Evolutionary conservation across 495 filamentous ascomycete species (phyloP).

Genomic region (Tuber aestivum): DNA sequence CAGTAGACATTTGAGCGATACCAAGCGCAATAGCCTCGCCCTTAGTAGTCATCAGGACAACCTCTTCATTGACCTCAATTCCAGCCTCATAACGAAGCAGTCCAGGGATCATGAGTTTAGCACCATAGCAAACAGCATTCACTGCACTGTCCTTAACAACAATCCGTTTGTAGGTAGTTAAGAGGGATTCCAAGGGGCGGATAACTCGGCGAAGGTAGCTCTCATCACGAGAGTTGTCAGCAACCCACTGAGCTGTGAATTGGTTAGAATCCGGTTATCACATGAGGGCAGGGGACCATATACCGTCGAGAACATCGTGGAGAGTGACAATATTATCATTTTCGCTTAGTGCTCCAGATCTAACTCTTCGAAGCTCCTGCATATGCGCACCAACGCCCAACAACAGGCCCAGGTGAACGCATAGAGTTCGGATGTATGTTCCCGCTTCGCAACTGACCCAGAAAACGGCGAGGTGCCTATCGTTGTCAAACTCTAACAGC

Average conservation of each 20-base stretch:
- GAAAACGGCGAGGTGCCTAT: conserved; percentile 95
- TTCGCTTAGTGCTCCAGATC: conserved; percentile 92
- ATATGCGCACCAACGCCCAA: conserved; percentile 95
- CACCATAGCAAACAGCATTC: conserved; percentile 95
- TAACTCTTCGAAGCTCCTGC: conserved; percentile 93
- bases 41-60: conserved; percentile 97
- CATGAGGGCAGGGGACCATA: conserved; percentile 7
- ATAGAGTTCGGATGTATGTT: conserved; percentile 96
- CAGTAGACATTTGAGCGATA: conserved; percentile 91
- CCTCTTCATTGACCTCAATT: conserved; percentile 84
- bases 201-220: conserved; percentile 81
- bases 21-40: conserved; percentile 94
- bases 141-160: conserved; percentile 96
- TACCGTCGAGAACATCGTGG: conserved; percentile 79
- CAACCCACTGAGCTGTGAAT: conserved; percentile 70
- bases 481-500: conserved; percentile 94
- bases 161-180: conserved; percentile 86
- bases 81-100: conserved; percentile 80
- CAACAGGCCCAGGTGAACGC: conserved; percentile 88
- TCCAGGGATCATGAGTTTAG: conserved; percentile 96
- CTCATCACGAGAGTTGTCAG: conserved; percentile 88
- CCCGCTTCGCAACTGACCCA: conserved; percentile 99
- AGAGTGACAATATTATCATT: conserved; percentile 79
- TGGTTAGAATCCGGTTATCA: background rate
- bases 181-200: conserved; percentile 79